phyloP scores from a whole-genome alignment of 495 filamentous ascomycete genomes.

The Xylaria venustula region DNA sequence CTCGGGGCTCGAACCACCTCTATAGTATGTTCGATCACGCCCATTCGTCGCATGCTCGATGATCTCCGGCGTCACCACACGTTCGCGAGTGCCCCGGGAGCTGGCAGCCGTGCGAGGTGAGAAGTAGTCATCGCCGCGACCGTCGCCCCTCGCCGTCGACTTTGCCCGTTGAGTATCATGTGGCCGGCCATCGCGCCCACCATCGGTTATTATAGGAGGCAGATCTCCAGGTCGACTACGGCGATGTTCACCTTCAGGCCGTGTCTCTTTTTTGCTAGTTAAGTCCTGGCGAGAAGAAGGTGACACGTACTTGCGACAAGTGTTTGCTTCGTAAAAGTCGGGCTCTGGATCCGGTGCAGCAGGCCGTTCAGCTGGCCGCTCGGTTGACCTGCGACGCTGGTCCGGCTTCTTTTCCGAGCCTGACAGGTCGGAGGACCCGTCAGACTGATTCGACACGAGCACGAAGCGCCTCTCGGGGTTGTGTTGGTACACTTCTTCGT shows the following conservation, averaged over 20 bases:
- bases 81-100: constrained; percentile 18
- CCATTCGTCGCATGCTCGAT: constrained; percentile 35
- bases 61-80: constrained; percentile 25
- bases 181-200: constrained; percentile 5
- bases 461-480: constrained; percentile 51
- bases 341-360: constrained; percentile 16
- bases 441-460: constrained; percentile 31
- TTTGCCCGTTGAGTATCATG: constrained; percentile 21
- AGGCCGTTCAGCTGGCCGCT: constrained; percentile 11
- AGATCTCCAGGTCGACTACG: constrained; percentile 25
- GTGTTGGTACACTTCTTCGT: constrained; percentile 26
- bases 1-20: constrained; percentile 23
- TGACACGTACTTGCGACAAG: constrained; percentile 36
- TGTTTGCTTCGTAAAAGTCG: constrained; percentile 40
- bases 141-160: constrained; percentile 30
- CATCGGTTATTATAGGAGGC: constrained; percentile 28
- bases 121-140: constrained; percentile 30
- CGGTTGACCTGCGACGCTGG: constrained; percentile 20
- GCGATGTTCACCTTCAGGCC: constrained; percentile 19
- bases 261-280: constrained; percentile 16
- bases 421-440: constrained; percentile 21
- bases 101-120: constrained; percentile 19
- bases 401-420: constrained; percentile 7
- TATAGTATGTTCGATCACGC: constrained; percentile 41
- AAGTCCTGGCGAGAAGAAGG: constrained; percentile 24